phyloP scores from a whole-genome alignment of 1,284 basidiomycete species.

The Ustilago sp. region DNA sequence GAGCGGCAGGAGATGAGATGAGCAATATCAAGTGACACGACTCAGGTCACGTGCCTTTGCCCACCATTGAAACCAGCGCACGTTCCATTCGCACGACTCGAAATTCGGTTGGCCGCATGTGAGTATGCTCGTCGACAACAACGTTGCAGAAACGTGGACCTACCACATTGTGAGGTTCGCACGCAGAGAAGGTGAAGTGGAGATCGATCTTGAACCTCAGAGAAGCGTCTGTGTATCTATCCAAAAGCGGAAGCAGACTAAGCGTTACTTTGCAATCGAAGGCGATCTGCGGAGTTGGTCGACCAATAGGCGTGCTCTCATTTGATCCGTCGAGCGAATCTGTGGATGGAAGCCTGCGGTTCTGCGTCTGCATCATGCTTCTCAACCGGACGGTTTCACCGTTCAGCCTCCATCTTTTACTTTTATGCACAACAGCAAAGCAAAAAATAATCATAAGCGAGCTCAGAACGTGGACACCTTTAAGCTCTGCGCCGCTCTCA shows the following conservation, averaged over 20 bases:
- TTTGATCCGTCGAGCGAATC: neutral
- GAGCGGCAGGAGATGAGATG: too few relatives aligned
- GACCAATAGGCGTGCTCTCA: neutral
- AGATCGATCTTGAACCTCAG: neutral
- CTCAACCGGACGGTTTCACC: constrained; percentile 2
- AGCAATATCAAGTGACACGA: too few relatives aligned
- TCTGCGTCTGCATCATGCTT: neutral
- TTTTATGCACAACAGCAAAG: constrained; percentile 19
- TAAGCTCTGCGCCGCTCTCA: neutral
- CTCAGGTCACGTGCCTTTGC: too few relatives aligned
- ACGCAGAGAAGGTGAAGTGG: neutral
- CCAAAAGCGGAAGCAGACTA: neutral
- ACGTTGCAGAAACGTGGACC: neutral
- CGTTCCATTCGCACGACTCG: too few relatives aligned
- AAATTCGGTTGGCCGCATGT: neutral
- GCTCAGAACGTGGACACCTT: constrained; percentile 40
- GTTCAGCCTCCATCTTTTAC: neutral
- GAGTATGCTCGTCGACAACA: neutral
- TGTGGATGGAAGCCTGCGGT: neutral
- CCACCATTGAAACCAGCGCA: too few relatives aligned
- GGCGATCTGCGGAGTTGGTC: neutral
- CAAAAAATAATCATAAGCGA: constrained; percentile 16
- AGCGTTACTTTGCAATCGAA: neutral
- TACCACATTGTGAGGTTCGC: neutral
- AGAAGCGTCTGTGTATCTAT: neutral